Conservation (phyloP, 1,284 basidiomycete genomes). For the Boletus semigastroideus region DNA sequence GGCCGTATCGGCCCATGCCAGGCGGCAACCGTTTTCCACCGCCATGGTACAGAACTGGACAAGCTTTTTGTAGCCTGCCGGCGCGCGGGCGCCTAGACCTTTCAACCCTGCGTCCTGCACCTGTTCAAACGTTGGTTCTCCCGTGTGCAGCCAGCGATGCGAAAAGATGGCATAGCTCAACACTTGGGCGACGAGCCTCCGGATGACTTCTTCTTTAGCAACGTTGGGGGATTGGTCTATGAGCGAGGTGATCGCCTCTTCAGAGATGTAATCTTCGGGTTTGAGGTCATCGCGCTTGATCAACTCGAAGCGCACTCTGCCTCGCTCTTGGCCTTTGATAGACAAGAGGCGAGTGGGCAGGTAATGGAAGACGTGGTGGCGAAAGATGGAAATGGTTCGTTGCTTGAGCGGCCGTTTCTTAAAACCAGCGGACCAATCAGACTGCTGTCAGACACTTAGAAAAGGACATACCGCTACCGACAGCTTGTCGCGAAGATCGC, state of each 20-base stretch:
- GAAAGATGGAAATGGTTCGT: neutral
- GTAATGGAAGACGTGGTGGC: neutral
- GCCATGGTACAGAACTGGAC: neutral
- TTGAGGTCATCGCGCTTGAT: neutral
- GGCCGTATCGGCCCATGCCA: constrained; percentile 1
- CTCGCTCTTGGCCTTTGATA: neutral
- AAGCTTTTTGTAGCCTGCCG: neutral
- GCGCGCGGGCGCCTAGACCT: neutral
- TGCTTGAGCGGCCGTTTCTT: neutral
- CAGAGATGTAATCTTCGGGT: neutral
- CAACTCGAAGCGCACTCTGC: neutral
- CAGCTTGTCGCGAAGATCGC: neutral
- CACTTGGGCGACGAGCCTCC: neutral
- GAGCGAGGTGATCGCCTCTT: neutral
- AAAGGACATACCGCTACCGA: neutral
- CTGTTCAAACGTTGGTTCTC: neutral
- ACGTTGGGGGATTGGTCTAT: neutral
- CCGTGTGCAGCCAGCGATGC: neutral
- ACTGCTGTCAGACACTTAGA: neutral
- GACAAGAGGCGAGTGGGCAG: neutral
- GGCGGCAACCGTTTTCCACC: neutral
- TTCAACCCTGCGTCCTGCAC: neutral
- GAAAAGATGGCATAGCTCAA: constrained; percentile 1
- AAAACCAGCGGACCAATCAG: neutral
- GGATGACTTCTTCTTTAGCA: neutral